Evolutionary conservation across 495 filamentous ascomycete genomes (phyloP), one percentile per base, ranked within the genome.

Genomic region (Haplographium delicatum): DNA sequence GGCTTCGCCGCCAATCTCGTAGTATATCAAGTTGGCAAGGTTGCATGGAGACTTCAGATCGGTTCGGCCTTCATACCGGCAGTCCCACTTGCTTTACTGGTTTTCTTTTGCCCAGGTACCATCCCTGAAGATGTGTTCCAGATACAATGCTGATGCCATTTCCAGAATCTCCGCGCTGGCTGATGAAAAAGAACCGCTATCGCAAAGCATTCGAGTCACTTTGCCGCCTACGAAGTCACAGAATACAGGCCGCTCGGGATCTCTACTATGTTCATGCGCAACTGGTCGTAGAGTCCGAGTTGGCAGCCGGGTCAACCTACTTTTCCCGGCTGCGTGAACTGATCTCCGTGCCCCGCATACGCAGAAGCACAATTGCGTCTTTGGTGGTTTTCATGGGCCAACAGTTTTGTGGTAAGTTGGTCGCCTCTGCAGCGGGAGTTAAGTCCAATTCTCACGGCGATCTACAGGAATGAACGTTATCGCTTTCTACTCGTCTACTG

Each of bases 11-110:
- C 86, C 34, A 90, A 91, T 54, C 66, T 94, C 16, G 79, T 79
- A 1, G 79, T 91, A 18, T 69, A 59, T 47, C 56, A 71, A 51
- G 64, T 70, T 6, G 77, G 75, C 10, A 49, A 54, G 6, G 76
- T 84, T 47, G 72, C 85, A 44, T 91, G 88, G 88, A 73, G 88
- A 39, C 71, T 90, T 35, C 86, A 90, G 72, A 61, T 94, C 10
- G 86, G 85, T 2, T 88, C 86, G 22, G 84, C 88, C 5, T 86
- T 86, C 56, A 80, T 91, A 57, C 86, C 86, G 2, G 82, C 85
- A 3, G 68, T 90, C 0, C 84, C 84, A 3, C 68, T 89, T 2
- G 16, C 82, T 1, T 23, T 79, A 20, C 76, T 84, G 20, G 78
- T 89, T 54, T 89, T 75, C 62, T 75, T 86, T 54, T 89, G 85